Conservation (phyloP, 352 stramenopile species). For the Pythium guiyangense region DNA sequence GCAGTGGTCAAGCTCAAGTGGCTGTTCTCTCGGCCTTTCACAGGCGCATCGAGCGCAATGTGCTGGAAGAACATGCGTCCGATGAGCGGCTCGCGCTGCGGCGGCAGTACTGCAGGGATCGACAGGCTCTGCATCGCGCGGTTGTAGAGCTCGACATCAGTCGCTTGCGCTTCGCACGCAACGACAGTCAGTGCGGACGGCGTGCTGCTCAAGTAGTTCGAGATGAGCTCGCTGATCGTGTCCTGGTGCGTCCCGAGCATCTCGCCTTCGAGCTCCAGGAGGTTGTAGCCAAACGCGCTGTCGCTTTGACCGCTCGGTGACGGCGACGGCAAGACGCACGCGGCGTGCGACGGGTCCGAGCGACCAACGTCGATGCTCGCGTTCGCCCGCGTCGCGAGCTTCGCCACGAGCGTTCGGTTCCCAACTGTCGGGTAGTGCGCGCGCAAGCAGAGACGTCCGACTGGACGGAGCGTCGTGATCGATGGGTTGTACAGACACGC, state of each 20-base stretch:
- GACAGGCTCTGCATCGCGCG: constrained; percentile 61
- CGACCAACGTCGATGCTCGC: constrained; percentile 39
- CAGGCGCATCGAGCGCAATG: constrained; percentile 45
- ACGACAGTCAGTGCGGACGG: constrained; percentile 52
- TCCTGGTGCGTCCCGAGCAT: constrained; percentile 58
- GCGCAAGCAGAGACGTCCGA: constrained; percentile 62
- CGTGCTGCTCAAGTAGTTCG: constrained; percentile 65
- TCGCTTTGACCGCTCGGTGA: constrained; percentile 9
- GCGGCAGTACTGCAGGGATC: constrained; percentile 58
- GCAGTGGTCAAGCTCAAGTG: constrained; percentile 37
- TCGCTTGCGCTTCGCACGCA: constrained; percentile 54
- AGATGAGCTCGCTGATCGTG: constrained; percentile 73
- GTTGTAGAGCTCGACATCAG: constrained; percentile 67
- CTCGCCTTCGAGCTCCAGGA: constrained; percentile 58
- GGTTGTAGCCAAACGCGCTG: constrained; percentile 56
- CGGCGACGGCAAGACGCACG: constrained; percentile 33
- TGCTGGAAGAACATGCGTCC: constrained; percentile 60
- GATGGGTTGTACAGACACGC: constrained; percentile 84
- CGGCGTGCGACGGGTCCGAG: constrained; percentile 47
- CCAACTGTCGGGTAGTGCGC: constrained; percentile 44
- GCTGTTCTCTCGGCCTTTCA: constrained; percentile 38
- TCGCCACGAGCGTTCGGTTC: constrained; percentile 40
- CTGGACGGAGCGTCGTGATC: constrained; percentile 54
- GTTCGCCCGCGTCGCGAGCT: constrained; percentile 34
- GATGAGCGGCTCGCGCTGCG: constrained; percentile 54